Base-by-base conservation (phyloP, 2,329 filamentous ascomycete genomes). In the Lojkania enalia region DNA sequence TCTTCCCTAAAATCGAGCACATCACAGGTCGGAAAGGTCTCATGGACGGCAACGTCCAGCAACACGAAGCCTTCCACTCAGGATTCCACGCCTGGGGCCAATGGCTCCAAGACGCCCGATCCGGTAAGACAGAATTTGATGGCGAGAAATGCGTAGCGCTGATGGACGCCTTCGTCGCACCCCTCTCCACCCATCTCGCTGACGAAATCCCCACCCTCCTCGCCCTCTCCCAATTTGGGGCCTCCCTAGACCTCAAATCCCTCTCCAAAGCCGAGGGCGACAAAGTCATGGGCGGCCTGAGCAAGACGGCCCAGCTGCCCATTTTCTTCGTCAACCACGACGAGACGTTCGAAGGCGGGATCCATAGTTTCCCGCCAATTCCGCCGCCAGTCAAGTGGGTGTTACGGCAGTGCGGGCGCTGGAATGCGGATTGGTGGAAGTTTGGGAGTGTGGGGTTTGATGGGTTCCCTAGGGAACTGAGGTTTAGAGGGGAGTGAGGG, bases 321-420 rank as follows among this genome's bases (percentile, higher is more conserved):
- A 29, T 44, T 6, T 31, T 58, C 18, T 48, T 51, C 27, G 13
- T 43, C 5, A 54, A 52, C 20, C 51, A 61, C 41, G 55, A 58
- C 49, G 11, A 20, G 6, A 44, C 43, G 19, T 58, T 46, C 43
- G 54, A 58, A 43, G 42, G 46, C 12, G 50, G 54, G 4, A 38
- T 48, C 11, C 39, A 53, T 43, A 15, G 36, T 23, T 51, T 55
- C 20, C 51, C 48, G 9, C 47, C 48, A 9, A 19, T 50, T 7
- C 48, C 82, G 48, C 85, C 85, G 48, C 83, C 83, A 1, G 83
- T 86, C 55, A 76, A 84, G 44, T 76, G 74, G 67, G 85, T 86
- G 61, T 86, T 84, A 13, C 75, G 72, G 42, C 83, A 75, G 19
- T 86, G 77, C 60, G 74, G 73, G 77, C 86, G 82, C 23, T 81